phyloP scores from a whole-genome alignment of 805 yeast species.

The Myxozyma neglecta region DNA sequence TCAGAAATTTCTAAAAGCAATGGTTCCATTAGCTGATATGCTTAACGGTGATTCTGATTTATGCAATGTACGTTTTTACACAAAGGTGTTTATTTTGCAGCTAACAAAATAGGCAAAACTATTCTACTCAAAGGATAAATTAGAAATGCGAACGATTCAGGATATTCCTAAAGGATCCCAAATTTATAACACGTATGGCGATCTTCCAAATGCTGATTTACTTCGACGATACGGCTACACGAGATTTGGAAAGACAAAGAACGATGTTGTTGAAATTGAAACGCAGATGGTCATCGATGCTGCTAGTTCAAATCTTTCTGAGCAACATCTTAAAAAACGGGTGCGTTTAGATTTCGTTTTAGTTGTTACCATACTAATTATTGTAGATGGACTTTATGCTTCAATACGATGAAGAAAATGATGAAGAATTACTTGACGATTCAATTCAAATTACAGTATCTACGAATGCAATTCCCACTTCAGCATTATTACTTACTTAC shows the following conservation, averaged over 20 bases:
- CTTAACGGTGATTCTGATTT: slow-evolving; percentile 79
- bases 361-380: not conserved
- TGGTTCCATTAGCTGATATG: slow-evolving; percentile 93
- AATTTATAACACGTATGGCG: slow-evolving; percentile 85
- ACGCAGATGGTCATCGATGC: slow-evolving; percentile 44
- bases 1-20: slow-evolving; percentile 57
- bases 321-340: slow-evolving; percentile 18
- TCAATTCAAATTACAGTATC: slow-evolving; percentile 19
- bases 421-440: slow-evolving; percentile 25
- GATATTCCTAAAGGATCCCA: slow-evolving; percentile 67
- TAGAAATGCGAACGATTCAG: slow-evolving; percentile 72
- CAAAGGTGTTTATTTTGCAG: not conserved
- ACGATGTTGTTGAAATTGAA: slow-evolving; percentile 79
- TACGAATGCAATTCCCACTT: slow-evolving; percentile 19
- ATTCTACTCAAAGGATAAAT: slow-evolving; percentile 37
- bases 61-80: slow-evolving; percentile 62
- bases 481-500: slow-evolving; percentile 23
- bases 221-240: slow-evolving; percentile 90
- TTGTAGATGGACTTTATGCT: slow-evolving; percentile 17
- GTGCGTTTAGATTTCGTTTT: not conserved
- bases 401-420: slow-evolving; percentile 23
- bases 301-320: slow-evolving; percentile 39
- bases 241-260: slow-evolving; percentile 40
- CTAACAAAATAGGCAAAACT: slow-evolving; percentile 36
- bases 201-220: slow-evolving; percentile 86